Evolutionary conservation across 176 grass and related monocot genomes (phyloP).

Genomic region (Musa schizocarpa): DNA sequence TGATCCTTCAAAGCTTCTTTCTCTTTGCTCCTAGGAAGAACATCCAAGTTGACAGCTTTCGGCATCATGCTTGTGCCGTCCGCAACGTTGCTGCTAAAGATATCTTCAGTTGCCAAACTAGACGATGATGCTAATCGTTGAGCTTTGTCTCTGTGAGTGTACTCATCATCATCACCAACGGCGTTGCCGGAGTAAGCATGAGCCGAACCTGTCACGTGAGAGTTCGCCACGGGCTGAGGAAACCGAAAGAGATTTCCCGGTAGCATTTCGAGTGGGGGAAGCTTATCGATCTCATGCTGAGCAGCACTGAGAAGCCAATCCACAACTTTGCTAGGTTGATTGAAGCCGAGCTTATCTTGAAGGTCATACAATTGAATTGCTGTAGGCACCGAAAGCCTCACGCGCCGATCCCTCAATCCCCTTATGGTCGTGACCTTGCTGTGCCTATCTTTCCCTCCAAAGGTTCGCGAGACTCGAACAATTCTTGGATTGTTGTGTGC

Average conservation of each 20-base stretch:
- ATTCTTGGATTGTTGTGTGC: constrained; percentile 72
- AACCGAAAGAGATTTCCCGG: constrained; percentile 30
- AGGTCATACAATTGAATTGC: constrained; percentile 98
- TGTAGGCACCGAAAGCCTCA: constrained; percentile 79
- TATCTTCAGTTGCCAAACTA: no score
- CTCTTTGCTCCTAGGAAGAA: not conserved
- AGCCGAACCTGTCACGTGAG: no score
- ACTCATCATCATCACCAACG: no score
- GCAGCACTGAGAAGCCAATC: constrained; percentile 86
- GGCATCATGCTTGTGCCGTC: no score
- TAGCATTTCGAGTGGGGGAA: constrained; percentile 71
- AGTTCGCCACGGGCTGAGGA: not conserved
- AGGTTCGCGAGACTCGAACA: constrained; percentile 77
- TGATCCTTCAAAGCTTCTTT: not conserved
- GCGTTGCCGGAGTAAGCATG: no score
- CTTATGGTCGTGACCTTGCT: constrained; percentile 88
- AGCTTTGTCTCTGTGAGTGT: no score
- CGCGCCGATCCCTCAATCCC: constrained; percentile 71
- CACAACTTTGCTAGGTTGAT: constrained; percentile 96
- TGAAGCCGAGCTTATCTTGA: constrained; percentile 78
- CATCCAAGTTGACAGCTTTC: not conserved
- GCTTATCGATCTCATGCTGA: constrained; percentile 92
- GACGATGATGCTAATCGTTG: no score
- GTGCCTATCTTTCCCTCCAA: constrained; percentile 91
- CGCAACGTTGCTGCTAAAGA: no score